Base-by-base conservation (phyloP, 306 rosid genomes). In the apple (Malus domestica) region DNA sequence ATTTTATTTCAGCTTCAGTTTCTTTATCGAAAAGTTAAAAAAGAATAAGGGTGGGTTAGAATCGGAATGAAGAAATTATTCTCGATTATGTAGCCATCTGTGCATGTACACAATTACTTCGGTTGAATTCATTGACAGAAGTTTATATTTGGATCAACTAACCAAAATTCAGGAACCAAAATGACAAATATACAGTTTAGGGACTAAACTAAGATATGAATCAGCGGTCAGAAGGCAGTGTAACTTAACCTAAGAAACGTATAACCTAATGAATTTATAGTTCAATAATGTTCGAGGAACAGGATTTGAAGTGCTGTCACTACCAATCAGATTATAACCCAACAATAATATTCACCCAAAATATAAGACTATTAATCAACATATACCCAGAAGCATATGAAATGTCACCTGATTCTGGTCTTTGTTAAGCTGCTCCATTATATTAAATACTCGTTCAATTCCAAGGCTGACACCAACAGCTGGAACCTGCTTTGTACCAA, bases 401-500 rank as follows among this genome's bases (percentile, higher is more conserved):
- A 78, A 69, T 18, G 52, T 79, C 80, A 95, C 99, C 97, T 95
- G 87, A 59, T 87, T 90, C 80, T 83, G 92, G 79, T 83, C 90
- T 78, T 85, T 86, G 77, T 89, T 85, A 13, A 78, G 83, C 78
- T 89, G 92, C 81, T 95, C 98, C 97, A 92, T 88, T 78, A 95
- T 95, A 71, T 88, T 77, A 86, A 95, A 90, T 65, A 95, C 97
- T 70, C 97, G 91, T 79, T 92, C 97, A 30, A 95, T 95, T 86
- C 98, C 98, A 79, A 95, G 93, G 79, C 98, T 95, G n/a, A 90
- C 86, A 76, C 98, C 98, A 83, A 95, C 93, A 45, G 98, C 92
- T 74, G 93, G 97, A 76, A 90, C 91, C 82, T 86, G 92, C 88
- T 84, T 95, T 64, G 95, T 82, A 64, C 98, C 96, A 72, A 95